Evolutionary conservation across 73 alveolate genomes (phyloP), one percentile per base, ranked within the genome.

Genomic region (Paraurostyla sp.): DNA sequence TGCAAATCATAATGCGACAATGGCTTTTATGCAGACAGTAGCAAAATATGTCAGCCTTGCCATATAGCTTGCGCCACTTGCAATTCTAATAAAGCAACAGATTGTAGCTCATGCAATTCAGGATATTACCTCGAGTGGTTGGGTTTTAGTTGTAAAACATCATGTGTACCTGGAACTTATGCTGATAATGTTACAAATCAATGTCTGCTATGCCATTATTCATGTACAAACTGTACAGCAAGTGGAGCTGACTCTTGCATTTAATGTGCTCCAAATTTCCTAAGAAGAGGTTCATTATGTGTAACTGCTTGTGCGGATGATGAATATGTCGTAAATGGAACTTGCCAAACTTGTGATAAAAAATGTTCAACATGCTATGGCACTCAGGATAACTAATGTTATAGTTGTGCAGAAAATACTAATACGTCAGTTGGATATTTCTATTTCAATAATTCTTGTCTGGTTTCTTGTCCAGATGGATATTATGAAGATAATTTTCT

Each of bases 331-430:
- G 69, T 69, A 20, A 43, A 69, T 69, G 84, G 84, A 13, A 41
- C 84, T n/a, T 69, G 84, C 23, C 15, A 9, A 23, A 16, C 32
- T 9, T 69, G 84, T 69, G 84, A 69, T 41, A 6, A 16, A 15
- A 69, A 69, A 43, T 69, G 84, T 25, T 4, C 41, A 6, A 69
- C 84, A 15, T 69, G 84, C 84, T 69, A 13, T 43, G 84, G 84
- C 4, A 13, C 27, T 6, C 2, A 41, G 32, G 63, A 69, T 69
- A 29, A 69, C 38, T 40, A 69, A 25, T 69, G 84, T 25, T 69
- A 69, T 35, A 15, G 63, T n/a, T 69, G 84, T 43, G 69, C 71
- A 15, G 84, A 69, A 41, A 69, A 69, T 25, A 11, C 59, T 18
- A 7, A 4, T 7, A 69, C 84, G 35, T 16, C 4, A 16, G 38